phyloP scores from a whole-genome alignment of 306 rosid genomes.

The Astragalus membranaceus region DNA sequence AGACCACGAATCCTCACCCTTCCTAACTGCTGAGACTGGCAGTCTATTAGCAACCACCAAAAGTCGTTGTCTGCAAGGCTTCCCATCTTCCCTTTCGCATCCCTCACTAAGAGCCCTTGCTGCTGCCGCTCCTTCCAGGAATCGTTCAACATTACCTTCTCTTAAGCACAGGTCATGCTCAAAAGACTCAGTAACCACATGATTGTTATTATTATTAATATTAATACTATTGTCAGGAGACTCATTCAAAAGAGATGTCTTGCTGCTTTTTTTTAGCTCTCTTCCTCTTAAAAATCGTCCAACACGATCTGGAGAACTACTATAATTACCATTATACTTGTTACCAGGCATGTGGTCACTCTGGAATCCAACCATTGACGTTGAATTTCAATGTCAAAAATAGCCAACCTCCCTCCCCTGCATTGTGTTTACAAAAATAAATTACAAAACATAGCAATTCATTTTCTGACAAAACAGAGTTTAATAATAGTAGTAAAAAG shows the following conservation, averaged over 20 bases:
- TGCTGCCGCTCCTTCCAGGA: constrained; percentile 41
- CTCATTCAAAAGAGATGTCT: constrained; percentile 42
- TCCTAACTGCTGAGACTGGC: constrained; percentile 86
- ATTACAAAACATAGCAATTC: constrained; percentile 1
- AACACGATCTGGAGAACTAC: constrained; percentile 40
- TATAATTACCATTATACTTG: constrained; percentile 44
- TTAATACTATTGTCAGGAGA: constrained; percentile 29
- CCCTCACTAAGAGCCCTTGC: constrained; percentile 34
- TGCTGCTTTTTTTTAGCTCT: constrained; percentile 47
- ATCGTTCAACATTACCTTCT: constrained; percentile 50
- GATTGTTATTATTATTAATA: constrained; percentile 12
- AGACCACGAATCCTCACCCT: constrained; percentile 73
- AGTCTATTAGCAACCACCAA: constrained; percentile 90
- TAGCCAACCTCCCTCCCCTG: constrained; percentile 39
- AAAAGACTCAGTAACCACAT: constrained; percentile 28
- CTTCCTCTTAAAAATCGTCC: constrained; percentile 65
- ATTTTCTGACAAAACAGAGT: constrained; percentile 5
- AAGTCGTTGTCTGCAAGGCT: constrained; percentile 56
- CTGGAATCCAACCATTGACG: constrained; percentile 41
- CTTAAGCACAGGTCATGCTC: constrained; percentile 44
- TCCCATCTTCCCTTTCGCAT: constrained; percentile 45
- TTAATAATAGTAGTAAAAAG: neutral
- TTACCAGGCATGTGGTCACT: constrained; percentile 73
- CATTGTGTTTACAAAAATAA: constrained; percentile 32
- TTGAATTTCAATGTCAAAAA: constrained; percentile 24